phyloP scores from a whole-genome alignment of 805 yeast species.

The Dipodascus geniculatus region DNA sequence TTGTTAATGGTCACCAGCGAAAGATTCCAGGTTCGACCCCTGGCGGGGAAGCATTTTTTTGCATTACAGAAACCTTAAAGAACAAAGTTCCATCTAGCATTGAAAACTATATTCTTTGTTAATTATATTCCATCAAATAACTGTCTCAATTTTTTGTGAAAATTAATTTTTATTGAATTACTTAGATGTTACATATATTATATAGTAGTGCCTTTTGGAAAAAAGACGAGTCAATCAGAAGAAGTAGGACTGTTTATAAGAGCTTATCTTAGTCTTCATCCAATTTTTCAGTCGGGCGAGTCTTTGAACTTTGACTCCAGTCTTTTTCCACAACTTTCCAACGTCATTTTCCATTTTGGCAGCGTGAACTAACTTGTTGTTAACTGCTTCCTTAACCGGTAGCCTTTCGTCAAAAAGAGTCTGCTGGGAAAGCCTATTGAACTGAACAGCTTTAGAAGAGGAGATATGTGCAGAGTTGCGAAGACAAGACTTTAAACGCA shows the following conservation, averaged over 20 bases:
- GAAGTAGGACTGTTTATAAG: neutral
- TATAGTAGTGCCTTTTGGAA: too few relatives aligned
- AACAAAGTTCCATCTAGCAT: too few relatives aligned
- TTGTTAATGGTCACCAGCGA: conserved; percentile 27
- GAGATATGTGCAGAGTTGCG: neutral
- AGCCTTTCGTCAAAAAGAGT: neutral
- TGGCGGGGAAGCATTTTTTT: conserved; percentile 40
- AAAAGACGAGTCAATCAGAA: neutral
- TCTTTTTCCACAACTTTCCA: neutral
- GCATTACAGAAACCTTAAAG: too few relatives aligned
- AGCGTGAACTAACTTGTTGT: neutral
- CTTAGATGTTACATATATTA: too few relatives aligned
- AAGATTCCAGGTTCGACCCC: conserved; percentile 48
- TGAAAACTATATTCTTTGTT: too few relatives aligned
- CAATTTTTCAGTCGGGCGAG: neutral
- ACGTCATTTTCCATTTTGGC: neutral
- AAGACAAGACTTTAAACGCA: neutral
- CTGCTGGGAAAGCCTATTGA: neutral
- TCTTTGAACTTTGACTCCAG: neutral
- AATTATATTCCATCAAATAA: too few relatives aligned
- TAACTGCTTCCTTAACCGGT: neutral
- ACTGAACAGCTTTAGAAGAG: neutral
- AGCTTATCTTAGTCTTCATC: neutral
- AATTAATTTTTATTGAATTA: too few relatives aligned
- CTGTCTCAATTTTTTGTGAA: too few relatives aligned